A percentile compares a stretch with the other conserved stretches of the same genome.
Evolutionary conservation across 1,139 yeast species (phyloP).

Genomic region (Nakaseomyces bracarensis): DNA sequence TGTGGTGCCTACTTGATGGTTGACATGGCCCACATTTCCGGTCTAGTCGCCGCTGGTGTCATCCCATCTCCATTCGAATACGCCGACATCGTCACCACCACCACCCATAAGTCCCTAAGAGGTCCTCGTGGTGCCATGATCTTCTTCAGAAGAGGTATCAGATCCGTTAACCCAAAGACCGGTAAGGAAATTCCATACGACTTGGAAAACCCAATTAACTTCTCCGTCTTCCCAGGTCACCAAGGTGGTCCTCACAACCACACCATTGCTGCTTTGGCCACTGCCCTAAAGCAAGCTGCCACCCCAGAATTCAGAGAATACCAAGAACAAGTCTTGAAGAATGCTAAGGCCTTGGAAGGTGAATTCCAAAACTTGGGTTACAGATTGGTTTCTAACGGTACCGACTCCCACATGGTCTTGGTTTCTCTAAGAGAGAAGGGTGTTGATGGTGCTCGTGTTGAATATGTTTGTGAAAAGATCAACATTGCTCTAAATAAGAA

Average conservation of each 20-base stretch:
- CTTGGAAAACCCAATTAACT: constrained; percentile 90
- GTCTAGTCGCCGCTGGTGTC: constrained; percentile 92
- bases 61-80: constrained; percentile 93
- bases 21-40: constrained; percentile 98
- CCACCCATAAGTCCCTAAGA: constrained; percentile 95
- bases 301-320: constrained; percentile 87
- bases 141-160: constrained; percentile 93
- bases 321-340: constrained; percentile 80
- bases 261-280: constrained; percentile 94
- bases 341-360: constrained; percentile 75
- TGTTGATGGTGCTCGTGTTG: constrained; percentile 96
- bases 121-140: constrained; percentile 99
- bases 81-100: constrained; percentile 96
- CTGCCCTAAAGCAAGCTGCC: constrained; percentile 90
- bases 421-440: constrained; percentile 83
- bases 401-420: constrained; percentile 93
- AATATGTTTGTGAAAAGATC: constrained; percentile 86
- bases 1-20: constrained; percentile 94
- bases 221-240: constrained; percentile 98
- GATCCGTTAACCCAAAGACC: constrained; percentile 81
- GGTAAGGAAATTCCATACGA: constrained; percentile 86
- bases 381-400: constrained; percentile 84
- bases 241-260: constrained; percentile 99
- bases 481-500: constrained; percentile 96
- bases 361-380: constrained; percentile 67